Base-by-base conservation (phyloP, 1,284 basidiomycete species). In the Leccinum cinnamomeum region DNA sequence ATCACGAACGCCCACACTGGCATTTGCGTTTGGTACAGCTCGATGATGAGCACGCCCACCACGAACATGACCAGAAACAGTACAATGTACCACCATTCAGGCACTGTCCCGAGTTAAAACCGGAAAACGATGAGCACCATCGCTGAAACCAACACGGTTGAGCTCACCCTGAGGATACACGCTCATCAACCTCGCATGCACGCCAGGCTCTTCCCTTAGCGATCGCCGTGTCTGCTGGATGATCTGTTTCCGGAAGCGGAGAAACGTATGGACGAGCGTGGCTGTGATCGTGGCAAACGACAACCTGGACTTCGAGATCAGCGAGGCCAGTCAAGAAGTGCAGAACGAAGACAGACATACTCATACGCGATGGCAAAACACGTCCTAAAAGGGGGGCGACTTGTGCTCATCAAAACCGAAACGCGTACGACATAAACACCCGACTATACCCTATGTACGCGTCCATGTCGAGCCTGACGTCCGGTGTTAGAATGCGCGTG, bases 161-260 rank as follows among this genome's bases (percentile, higher is more conserved):
- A 74, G 2, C 72, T 90, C 89, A 0, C 92, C 89, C 67, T 89
- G 83, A 0, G 76, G 79, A 71, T 94, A 94, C 57, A 77, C 75
- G 11, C 82, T 75, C 92, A 94, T 94, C 44, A 93, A 78, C 16
- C 82, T 77, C 2, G 84, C 84, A 69, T 94, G 91, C 25, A 94
- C 83, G 69, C 94, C 91, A n/a, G 89, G 85, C 65, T 89, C 84
- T 66, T 90, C 88, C 10, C 79, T 68, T 63, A 86, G 72, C 37
- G 84, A 81, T 30, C 82, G 78, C 18, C 86, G 72, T 4, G 81
- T 79, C 60, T 83, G 81, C 6, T 64, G 70, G 79, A 81, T 83
- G 54, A 94, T 86, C 59, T 86, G 81, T 63, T 84, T 84, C n/a
- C 90, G 86, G 77, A 90, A 89, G 69, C 86, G 87, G 6, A 94